Evolutionary conservation across 139 green algal species (phyloP).

Genomic region (Chlorella sp.): DNA sequence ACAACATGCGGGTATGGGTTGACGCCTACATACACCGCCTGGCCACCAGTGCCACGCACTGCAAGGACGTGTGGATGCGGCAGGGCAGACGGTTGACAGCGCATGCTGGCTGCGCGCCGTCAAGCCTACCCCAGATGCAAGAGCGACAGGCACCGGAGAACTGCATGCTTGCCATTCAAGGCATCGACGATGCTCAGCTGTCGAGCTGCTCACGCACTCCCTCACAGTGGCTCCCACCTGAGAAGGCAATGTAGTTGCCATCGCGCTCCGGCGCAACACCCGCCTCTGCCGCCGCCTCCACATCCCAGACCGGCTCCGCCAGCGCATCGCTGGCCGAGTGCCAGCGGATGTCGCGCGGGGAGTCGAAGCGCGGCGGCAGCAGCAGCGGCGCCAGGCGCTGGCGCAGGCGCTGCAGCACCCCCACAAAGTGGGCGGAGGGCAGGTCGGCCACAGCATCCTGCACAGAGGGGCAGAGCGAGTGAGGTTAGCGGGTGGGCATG

Average conservation of each 20-base stretch:
- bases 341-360: constrained; percentile 53
- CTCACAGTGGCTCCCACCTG: constrained; percentile 9
- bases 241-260: constrained; percentile 59
- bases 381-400: constrained; percentile 53
- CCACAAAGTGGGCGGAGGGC: constrained; percentile 51
- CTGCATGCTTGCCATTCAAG: too few species aligned
- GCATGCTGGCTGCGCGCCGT: too few species aligned
- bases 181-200: background rate
- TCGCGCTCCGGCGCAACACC: background rate
- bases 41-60: constrained; percentile 18
- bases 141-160: background rate
- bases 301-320: constrained; percentile 49
- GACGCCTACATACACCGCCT: constrained; percentile 56
- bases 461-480: background rate
- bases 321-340: constrained; percentile 26
- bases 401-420: constrained; percentile 39
- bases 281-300: constrained; percentile 7
- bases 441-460: constrained; percentile 47
- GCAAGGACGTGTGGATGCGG: too few species aligned
- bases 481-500: background rate
- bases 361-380: constrained; percentile 56
- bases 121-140: too few species aligned
- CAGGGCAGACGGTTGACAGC: too few species aligned
- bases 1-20: constrained; percentile 51
- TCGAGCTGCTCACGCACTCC: background rate